Evolutionary conservation across 768 basidiomycete species (phyloP).

Genomic region (Dentipellis fragilis): DNA sequence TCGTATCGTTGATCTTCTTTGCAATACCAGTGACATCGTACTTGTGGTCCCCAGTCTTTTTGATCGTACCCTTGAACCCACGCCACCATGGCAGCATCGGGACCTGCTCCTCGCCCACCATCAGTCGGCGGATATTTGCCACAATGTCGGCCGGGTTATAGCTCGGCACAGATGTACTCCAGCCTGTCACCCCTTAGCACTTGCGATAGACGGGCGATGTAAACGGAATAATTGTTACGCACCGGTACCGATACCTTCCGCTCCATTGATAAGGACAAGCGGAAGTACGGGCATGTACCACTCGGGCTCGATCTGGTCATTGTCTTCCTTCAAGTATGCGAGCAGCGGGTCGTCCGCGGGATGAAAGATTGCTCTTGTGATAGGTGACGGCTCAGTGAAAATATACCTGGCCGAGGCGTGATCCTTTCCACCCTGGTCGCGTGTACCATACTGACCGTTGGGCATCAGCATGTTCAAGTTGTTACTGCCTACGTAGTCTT

Average conservation of each 20-base stretch:
- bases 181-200: conserved; percentile 41
- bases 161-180: conserved; percentile 88
- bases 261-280: conserved; percentile 83
- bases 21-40: conserved; percentile 72
- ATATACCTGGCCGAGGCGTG: conserved; percentile 96
- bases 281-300: conserved; percentile 91
- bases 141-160: conserved; percentile 92
- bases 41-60: conserved; percentile 72
- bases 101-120: conserved; percentile 74
- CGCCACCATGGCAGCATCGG: conserved; percentile 97
- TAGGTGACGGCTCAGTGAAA: conserved; percentile 66
- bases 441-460: conserved; percentile 93
- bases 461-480: conserved; percentile 85
- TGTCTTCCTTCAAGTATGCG: conserved; percentile 79
- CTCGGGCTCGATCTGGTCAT: conserved; percentile 79
- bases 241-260: conserved; percentile 97
- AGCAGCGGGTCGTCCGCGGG: conserved; percentile 81
- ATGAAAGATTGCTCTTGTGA: conserved; percentile 73
- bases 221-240: conserved; percentile 14
- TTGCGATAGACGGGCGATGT: background rate
- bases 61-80: conserved; percentile 86
- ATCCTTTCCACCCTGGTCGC: conserved; percentile 89
- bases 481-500: conserved; percentile 91
- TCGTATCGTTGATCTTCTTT: conserved; percentile 74
- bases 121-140: conserved; percentile 73